A percentile compares a stretch with the other conserved stretches of the same genome.
Evolutionary conservation across 164 flowering plant genomes (phyloP).

Genomic region (Litsea cubeba): DNA sequence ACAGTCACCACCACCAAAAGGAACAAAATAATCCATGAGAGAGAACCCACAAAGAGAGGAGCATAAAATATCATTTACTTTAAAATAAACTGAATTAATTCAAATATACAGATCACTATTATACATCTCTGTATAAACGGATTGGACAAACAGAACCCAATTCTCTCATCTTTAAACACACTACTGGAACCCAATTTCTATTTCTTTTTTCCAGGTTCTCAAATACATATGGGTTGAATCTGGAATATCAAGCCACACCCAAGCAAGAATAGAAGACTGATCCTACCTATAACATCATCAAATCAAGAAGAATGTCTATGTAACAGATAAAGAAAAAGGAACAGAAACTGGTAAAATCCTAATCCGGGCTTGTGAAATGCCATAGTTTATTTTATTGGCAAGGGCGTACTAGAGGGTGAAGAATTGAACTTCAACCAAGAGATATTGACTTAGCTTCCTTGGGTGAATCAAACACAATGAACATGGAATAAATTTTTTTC

Average conservation of each 20-base stretch:
- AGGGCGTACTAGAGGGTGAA: neutral
- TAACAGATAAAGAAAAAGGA: conserved; percentile 6
- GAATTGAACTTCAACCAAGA: conserved; percentile 1
- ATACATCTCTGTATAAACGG: conserved; percentile 26
- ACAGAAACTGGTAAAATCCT: conserved; percentile 1
- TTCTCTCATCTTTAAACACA: conserved; percentile 6
- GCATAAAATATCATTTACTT: conserved; percentile 8
- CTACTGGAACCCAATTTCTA: neutral
- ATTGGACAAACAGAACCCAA: conserved; percentile 20
- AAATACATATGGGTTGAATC: conserved; percentile 27
- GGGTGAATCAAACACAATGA: neutral
- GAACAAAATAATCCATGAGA: neutral
- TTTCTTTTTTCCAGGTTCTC: conserved; percentile 10
- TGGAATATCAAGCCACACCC: conserved; percentile 31
- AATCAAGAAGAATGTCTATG: conserved; percentile 14
- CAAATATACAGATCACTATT: conserved; percentile 29
- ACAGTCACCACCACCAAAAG: neutral
- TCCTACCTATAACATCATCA: conserved; percentile 11
- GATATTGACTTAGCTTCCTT: neutral
- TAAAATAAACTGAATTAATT: conserved; percentile 20
- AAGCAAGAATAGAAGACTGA: conserved; percentile 20
- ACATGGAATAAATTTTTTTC: neutral
- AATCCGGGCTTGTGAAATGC: conserved; percentile 1
- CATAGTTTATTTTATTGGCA: conserved; percentile 5
- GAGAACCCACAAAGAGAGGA: neutral